Evolutionary conservation across 108 stramenopile species (phyloP), one percentile per base, ranked within the genome.

Genomic region (Epithemia pelagica): DNA sequence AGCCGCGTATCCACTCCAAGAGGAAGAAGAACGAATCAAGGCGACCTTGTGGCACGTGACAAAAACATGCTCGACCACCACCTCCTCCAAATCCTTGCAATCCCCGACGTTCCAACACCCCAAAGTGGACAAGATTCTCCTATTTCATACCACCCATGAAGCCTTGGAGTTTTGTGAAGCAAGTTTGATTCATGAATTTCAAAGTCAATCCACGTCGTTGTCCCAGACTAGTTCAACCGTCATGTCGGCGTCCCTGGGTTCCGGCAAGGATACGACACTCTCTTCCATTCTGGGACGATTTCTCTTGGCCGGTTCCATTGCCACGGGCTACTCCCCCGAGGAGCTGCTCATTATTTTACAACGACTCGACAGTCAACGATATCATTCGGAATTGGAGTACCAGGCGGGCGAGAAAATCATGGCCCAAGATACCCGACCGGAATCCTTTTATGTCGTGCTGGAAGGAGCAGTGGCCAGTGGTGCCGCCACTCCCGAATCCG

Each of bases 141-240:
- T 77, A 5, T 85, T 85, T 68, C 32, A 62, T 8, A 76, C 80
- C 0, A 61, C 71, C 30, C 61, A 71, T 33, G 78, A 81, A 66
- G 88, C 91, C 5, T 71, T 92, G 56, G 83, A 88, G 69, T 87
- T 87, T 56, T 89, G 88, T 64, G 91, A 92, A 58, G 77, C 67
- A 8, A 68, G 52, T 30, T 61, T 92, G 19, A 30, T 92, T 30
- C 73, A 68, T 19, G 59, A 63, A 23, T 67, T 61, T 58, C 80
- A 82, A 37, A 60, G 27, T 59, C 75, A 62, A 66, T 23, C 54
- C 55, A n/a, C 8, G 1, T 26, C 15, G 52, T 27, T 1, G 18
- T 20, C 2, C 7, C n/a, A 1, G 23, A 66, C 26, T 24, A 21
- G n/a, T 27, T 21, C 8, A 33, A 33, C 8, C 32, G 20, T n/a